phyloP scores from a whole-genome alignment of 2,329 filamentous ascomycete genomes.

The Paecilomyces sp. region DNA sequence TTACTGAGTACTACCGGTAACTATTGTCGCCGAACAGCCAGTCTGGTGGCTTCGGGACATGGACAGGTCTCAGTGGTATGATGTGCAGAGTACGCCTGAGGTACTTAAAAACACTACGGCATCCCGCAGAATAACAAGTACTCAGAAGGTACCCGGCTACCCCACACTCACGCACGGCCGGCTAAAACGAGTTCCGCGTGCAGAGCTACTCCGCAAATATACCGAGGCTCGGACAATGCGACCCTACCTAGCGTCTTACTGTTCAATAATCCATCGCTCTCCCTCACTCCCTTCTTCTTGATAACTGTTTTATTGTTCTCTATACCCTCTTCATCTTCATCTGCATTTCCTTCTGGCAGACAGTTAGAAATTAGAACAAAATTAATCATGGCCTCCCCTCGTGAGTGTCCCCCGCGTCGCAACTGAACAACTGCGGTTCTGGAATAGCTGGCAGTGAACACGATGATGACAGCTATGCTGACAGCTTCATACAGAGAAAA shows the following conservation, averaged over 20 bases:
- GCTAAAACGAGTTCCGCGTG: neutral
- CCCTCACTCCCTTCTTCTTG: conserved; percentile 7
- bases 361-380: neutral
- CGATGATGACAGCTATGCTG: neutral
- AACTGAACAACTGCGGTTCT: neutral
- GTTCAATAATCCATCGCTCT: conserved; percentile 6
- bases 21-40: neutral
- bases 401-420: conserved; percentile 46
- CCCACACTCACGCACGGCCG: neutral
- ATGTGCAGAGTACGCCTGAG: neutral
- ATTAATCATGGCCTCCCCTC: conserved; percentile 65
- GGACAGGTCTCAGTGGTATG: neutral
- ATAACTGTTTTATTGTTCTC: neutral
- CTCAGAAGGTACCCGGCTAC: neutral
- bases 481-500: conserved; percentile 55
- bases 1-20: neutral
- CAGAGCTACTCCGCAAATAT: neutral
- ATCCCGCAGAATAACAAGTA: neutral
- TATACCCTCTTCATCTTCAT: neutral
- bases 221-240: neutral
- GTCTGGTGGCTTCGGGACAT: neutral
- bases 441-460: conserved; percentile 10
- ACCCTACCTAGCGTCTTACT: conserved; percentile 1
- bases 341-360: neutral
- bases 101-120: neutral